Conservation (phyloP, 1,139 yeast genomes). For the Debaryomyces psychrophilus region DNA sequence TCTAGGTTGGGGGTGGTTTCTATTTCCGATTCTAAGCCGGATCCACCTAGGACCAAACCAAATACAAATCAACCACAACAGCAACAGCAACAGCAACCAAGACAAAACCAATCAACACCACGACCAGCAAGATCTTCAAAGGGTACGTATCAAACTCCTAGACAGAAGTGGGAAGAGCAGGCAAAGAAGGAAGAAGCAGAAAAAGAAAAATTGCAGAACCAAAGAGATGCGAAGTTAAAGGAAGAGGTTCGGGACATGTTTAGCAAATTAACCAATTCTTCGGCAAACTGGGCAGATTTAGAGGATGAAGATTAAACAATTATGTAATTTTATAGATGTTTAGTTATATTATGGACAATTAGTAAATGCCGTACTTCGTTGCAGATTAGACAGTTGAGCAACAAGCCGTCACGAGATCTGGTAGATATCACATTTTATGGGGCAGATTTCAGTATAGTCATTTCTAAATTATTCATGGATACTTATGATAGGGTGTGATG, state of each 20-base stretch:
- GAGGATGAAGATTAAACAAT: slow-evolving; percentile 12
- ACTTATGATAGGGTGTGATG: neutral
- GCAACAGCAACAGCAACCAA: slow-evolving; percentile 9
- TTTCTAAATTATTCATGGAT: neutral
- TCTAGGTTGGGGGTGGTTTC: slow-evolving; percentile 23
- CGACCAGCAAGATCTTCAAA: neutral
- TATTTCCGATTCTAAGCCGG: slow-evolving; percentile 2
- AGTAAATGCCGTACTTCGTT: neutral
- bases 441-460: neutral
- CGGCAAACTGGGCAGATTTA: slow-evolving; percentile 40
- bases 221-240: slow-evolving; percentile 25
- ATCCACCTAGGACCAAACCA: slow-evolving; percentile 7
- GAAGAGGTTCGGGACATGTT: slow-evolving; percentile 36
- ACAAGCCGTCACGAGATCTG: neutral
- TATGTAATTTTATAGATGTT: slow-evolving; percentile 8
- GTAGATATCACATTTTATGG: neutral
- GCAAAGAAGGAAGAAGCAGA: slow-evolving; percentile 14
- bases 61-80: slow-evolving; percentile 16
- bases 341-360: slow-evolving; percentile 1
- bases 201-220: slow-evolving; percentile 12
- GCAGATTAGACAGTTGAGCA: neutral
- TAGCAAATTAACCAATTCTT: slow-evolving; percentile 32
- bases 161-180: slow-evolving; percentile 16
- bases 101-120: neutral
- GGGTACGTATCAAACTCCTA: slow-evolving; percentile 18